phyloP scores from a whole-genome alignment of 2,329 filamentous ascomycete genomes.

The Mollisia scopiformis region DNA sequence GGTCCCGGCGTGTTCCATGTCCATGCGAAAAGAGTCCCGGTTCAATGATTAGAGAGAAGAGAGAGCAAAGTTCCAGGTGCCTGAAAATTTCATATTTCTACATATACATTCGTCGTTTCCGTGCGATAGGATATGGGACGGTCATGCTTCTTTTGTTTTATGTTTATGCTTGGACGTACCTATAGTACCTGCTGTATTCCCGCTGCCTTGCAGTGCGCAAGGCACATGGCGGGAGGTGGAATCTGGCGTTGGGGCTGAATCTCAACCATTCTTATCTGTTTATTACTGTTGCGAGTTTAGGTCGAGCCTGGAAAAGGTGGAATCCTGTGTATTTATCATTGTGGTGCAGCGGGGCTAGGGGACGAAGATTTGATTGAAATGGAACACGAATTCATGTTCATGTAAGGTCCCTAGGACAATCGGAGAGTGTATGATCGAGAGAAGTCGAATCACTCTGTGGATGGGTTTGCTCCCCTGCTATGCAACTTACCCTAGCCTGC shows the following conservation, averaged over 20 bases:
- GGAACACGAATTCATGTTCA: conserved; percentile 30
- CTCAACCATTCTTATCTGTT: conserved; percentile 29
- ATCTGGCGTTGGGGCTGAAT: conserved; percentile 30
- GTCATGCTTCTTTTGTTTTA: conserved; percentile 29
- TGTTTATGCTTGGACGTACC: conserved; percentile 33
- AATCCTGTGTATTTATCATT: conserved; percentile 38
- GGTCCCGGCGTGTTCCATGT: conserved; percentile 33
- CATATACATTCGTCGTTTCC: conserved; percentile 28
- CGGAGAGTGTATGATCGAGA: not conserved
- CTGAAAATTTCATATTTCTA: conserved; percentile 32
- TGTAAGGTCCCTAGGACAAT: no score
- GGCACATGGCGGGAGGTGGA: conserved; percentile 23
- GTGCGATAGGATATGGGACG: conserved; percentile 31
- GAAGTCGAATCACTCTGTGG: not conserved
- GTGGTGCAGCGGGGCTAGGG: conserved; percentile 19
- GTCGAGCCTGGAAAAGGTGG: conserved; percentile 26
- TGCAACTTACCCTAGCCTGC: not conserved
- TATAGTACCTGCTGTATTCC: conserved; percentile 32
- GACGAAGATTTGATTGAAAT: conserved; percentile 29
- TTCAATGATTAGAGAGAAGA: conserved; percentile 35
- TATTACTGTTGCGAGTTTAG: conserved; percentile 24
- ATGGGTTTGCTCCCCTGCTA: not conserved
- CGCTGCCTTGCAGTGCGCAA: conserved; percentile 28
- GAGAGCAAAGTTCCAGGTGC: conserved; percentile 28
- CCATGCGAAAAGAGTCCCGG: conserved; percentile 35